Conservation (phyloP, 768 basidiomycete species). For the Psilocybe cubensis region DNA sequence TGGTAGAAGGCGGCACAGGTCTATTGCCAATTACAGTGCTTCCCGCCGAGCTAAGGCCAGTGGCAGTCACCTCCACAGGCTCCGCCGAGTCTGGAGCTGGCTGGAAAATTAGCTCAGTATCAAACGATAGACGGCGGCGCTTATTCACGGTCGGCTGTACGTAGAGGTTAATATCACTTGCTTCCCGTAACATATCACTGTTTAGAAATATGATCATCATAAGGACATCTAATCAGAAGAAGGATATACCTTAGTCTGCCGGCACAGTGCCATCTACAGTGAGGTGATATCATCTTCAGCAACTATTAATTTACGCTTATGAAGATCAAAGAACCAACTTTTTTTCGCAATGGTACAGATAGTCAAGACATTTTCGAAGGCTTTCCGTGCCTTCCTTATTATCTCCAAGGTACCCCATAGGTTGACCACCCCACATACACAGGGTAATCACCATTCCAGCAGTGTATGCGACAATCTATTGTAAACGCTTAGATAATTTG, state of each 20-base stretch:
- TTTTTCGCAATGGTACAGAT: slow-evolving; percentile 40
- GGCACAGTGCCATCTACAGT: background rate
- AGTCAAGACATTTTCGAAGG: slow-evolving; percentile 55
- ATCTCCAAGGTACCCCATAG: slow-evolving; percentile 39
- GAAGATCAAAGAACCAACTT: slow-evolving; percentile 23
- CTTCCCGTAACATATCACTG: background rate
- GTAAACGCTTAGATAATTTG: background rate
- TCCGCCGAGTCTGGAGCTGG: background rate
- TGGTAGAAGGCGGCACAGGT: background rate
- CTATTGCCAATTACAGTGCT: background rate
- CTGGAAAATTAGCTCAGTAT: background rate
- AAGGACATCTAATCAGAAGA: background rate
- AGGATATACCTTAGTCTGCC: background rate
- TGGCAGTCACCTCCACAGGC: background rate
- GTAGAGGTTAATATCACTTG: background rate
- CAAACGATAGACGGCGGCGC: background rate
- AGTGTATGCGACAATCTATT: slow-evolving; percentile 37
- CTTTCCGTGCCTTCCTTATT: slow-evolving; percentile 47
- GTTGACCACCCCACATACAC: slow-evolving; percentile 55
- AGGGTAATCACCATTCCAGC: slow-evolving; percentile 56
- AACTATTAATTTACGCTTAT: background rate
- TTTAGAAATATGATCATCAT: background rate
- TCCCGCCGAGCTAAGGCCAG: slow-evolving; percentile 19
- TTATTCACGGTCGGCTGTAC: background rate
- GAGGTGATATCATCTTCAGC: background rate